Base-by-base conservation (phyloP, 495 filamentous ascomycete genomes). In the Tetracladium setigerum region DNA sequence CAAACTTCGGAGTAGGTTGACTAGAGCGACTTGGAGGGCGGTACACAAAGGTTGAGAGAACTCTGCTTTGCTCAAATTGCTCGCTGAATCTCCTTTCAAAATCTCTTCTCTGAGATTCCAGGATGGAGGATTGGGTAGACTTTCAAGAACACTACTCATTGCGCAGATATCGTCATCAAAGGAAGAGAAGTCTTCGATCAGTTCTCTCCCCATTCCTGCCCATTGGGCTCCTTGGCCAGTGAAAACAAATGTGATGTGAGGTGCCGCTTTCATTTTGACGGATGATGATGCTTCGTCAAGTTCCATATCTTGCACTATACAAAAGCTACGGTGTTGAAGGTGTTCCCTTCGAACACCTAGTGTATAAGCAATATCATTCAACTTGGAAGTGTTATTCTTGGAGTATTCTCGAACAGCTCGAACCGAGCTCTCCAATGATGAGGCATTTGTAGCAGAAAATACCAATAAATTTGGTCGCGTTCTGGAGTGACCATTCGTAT, bases 121-220 rank as follows among this genome's bases (percentile, higher is more conserved):
- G 10, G 11, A 18, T 13, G 35, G 13, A 12, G 14, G 14, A 35
- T 14, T 35, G 35, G 18, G 32, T 15, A 10, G 12, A 2, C 14
- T 22, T 47, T 47, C 32, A 24, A 22, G 19, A 41, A 24, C 13
- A n/a, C 15, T 14, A 16, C 32, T 33, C 24, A 5, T n/a, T 5
- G 48, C 14, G 11, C 2, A 13, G 11, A 11, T 16, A 16, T 19
- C 14, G 16, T 44, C 30, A 70, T 77, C 73, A 7, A 47, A 41
- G 3, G 35, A 24, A 56, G 42, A 3, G 76, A 63, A 44, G 69
- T 1, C 71, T 64, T 32, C 37, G n/a, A 73, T 46, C 16, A 78
- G 64, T 55, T 78, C 76, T 1, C 69, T 65, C 1, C 74, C 77
- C 77, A 80, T 80, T 24, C 66, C 71, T 30, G 68, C 52, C 74